These are phyloP conservation scores for Puccinia coronata DNA, from an alignment of 1,284 basidiomycete species.

Conservation along the genomic window DNA sequence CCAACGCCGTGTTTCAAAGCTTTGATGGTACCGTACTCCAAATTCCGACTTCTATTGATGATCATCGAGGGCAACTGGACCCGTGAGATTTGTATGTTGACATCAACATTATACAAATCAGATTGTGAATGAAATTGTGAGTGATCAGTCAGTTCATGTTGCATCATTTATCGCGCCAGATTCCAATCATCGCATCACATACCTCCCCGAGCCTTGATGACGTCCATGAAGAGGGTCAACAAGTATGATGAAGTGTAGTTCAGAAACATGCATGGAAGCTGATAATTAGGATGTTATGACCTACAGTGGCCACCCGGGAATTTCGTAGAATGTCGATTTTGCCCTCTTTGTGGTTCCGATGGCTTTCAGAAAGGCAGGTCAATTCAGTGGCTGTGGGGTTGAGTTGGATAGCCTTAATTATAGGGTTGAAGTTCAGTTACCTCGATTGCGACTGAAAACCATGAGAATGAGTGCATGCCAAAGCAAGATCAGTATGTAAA, in stretches of 20 bases:
- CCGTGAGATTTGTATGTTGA: too few relatives aligned
- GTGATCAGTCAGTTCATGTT: too few relatives aligned
- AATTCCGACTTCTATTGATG: not conserved
- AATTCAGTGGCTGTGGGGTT: not conserved
- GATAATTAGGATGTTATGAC: not conserved
- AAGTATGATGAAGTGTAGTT: not conserved
- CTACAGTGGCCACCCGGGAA: conserved; percentile 36
- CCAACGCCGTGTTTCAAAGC: conserved; percentile 26
- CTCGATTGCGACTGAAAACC: conserved; percentile 23
- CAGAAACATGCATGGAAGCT: not conserved
- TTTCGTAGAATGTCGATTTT: conserved; percentile 1
- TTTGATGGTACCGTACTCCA: not conserved
- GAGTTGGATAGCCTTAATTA: too few relatives aligned
- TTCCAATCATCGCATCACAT: not conserved
- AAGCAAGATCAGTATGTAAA: not conserved
- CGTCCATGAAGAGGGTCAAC: not conserved
- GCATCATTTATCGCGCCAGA: not conserved
- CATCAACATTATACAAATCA: too few relatives aligned
- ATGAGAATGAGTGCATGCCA: not conserved
- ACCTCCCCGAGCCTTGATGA: too few relatives aligned
- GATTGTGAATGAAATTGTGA: too few relatives aligned
- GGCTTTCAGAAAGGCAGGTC: not conserved
- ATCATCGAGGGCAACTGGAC: not conserved
- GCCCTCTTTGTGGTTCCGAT: conserved; percentile 29
- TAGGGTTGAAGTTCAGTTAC: not conserved